These are phyloP conservation scores for Aspergillus tanneri DNA, from an alignment of 2,329 filamentous ascomycete species.

Conservation along the genomic window DNA sequence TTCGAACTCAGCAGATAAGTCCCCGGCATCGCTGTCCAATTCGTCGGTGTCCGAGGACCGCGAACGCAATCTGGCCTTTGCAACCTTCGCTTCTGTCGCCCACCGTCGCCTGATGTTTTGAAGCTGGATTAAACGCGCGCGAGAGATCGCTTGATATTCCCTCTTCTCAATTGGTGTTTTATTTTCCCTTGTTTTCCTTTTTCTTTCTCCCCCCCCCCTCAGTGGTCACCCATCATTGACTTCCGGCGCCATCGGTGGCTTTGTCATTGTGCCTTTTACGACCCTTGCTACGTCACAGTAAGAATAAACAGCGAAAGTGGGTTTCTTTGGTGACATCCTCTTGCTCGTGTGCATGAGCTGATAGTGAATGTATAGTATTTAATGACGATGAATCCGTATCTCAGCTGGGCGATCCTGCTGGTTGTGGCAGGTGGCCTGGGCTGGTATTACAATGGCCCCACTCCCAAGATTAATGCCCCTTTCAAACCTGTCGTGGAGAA, in stretches of 20 bases:
- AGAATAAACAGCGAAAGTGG: slow-evolving; percentile 12
- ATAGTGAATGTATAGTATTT: slow-evolving; percentile 13
- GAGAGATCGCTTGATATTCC: slow-evolving; percentile 16
- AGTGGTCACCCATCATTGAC: background rate
- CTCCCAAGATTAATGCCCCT: slow-evolving; percentile 32
- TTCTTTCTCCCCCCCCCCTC: too few species aligned
- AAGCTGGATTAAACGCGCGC: slow-evolving; percentile 11
- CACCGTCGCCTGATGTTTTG: slow-evolving; percentile 13
- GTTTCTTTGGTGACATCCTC: background rate
- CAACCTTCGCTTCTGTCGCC: slow-evolving; percentile 10
- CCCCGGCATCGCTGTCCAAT: slow-evolving; percentile 7
- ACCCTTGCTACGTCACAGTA: slow-evolving; percentile 11
- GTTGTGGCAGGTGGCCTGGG: slow-evolving; percentile 42
- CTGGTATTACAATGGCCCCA: slow-evolving; percentile 43
- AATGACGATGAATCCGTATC: slow-evolving; percentile 44
- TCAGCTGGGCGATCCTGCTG: slow-evolving; percentile 47
- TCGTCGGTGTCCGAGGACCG: slow-evolving; percentile 5
- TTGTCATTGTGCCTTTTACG: slow-evolving; percentile 8
- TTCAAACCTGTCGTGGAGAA: slow-evolving; percentile 36
- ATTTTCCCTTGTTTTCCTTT: background rate
- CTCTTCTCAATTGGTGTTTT: background rate
- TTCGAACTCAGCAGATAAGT: too few species aligned
- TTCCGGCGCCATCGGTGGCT: background rate
- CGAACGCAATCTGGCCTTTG: slow-evolving; percentile 24
- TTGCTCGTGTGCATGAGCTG: slow-evolving; percentile 1